Conservation (phyloP, 73 alveolate species). For the Stentor roeselii region DNA sequence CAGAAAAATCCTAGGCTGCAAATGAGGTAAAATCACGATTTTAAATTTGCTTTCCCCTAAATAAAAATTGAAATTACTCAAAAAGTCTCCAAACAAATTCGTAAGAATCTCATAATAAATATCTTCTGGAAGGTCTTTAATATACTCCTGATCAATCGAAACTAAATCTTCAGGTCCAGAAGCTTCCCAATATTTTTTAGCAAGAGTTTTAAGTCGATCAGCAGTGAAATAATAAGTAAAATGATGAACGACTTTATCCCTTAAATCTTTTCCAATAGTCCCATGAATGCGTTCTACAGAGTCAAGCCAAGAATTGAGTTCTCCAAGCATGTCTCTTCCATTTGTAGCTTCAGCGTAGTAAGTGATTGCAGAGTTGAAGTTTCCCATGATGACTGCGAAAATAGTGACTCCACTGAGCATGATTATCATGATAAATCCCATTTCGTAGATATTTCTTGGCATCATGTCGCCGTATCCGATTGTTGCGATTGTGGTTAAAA, state of each 20-base stretch:
- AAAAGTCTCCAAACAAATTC: background rate
- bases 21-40: background rate
- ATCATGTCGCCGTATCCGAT: conserved; percentile 83
- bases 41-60: background rate
- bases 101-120: no score
- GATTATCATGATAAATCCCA: conserved; percentile 40
- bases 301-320: background rate
- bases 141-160: background rate
- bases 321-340: background rate
- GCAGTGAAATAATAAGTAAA: no score
- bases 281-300: background rate
- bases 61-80: no score
- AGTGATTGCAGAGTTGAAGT: conserved; percentile 34
- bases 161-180: background rate
- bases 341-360: background rate
- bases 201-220: background rate
- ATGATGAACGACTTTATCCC: background rate
- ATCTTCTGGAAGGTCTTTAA: background rate
- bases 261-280: background rate
- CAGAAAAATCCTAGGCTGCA: background rate
- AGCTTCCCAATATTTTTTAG: conserved; percentile 1
- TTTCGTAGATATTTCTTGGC: conserved; percentile 54
- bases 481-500: conserved; percentile 77
- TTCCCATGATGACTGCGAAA: conserved; percentile 61
- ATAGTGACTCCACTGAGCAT: conserved; percentile 66